Evolutionary conservation across 2,329 filamentous ascomycete genomes (phyloP), one percentile per base, ranked within the genome.

Genomic region (Aphanoascus verrucosus): DNA sequence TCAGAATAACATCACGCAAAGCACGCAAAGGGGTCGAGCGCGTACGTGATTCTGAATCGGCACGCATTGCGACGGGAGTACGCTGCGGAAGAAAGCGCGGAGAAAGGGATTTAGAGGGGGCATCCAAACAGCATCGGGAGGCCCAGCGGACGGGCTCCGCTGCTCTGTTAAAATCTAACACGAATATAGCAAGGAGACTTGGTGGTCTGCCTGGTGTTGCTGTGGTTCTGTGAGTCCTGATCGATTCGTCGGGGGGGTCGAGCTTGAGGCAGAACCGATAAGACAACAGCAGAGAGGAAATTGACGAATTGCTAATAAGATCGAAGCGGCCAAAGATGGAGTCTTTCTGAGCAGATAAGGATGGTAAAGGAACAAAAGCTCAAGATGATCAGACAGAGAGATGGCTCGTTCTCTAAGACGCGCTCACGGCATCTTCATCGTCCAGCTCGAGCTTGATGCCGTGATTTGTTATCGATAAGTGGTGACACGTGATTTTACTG

Each of bases 41-140:
- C 64, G 62, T 75, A 83, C 81, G 77, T 97, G 88, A 70, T 94
- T 88, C 71, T 93, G 86, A 60, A 89, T 80, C 53, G 93, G 90
- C 59, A 84, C 82, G 77, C 93, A 97, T 83, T 97, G 91, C 65
- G 85, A 77, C 63, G 86, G 85, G 68, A 96, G 80, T 70, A 88
- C 83, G 81, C 89, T 97, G 77, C 88, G 89, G 80, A 96, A 96
- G 83, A 98, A 97, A 79, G 91, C 89, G 78, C 87, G 85, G 72
- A 98, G 80, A 75, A 96, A 97, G 71, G 93, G 93, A 75, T 98
- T 98, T 83, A 97, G 80, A 77, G 93, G 88, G 84, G 90, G 90
- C 90, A 95, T 95, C 83, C 85, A 85, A 70, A 70, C 69, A 67
- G 62, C 69, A 64, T 69, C 67, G 69, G 68, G 69, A 63, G 63